phyloP scores from a whole-genome alignment of 768 basidiomycete genomes.

The Serendipita vermifera region DNA sequence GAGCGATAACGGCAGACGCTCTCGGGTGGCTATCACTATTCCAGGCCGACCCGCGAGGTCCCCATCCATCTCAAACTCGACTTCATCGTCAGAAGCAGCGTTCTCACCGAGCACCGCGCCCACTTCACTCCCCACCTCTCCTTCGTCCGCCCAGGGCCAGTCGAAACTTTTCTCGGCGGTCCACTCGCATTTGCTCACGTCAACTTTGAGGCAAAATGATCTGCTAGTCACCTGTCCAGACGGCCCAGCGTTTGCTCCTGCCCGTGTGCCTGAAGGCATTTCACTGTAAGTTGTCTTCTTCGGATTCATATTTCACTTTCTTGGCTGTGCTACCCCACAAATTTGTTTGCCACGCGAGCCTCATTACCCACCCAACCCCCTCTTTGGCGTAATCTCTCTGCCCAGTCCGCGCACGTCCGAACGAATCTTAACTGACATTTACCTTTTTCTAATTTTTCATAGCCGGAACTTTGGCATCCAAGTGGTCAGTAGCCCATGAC shows the following conservation, averaged over 20 bases:
- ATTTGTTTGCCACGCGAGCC: conserved; percentile 1
- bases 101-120: conserved; percentile 4
- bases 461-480: conserved; percentile 84
- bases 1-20: conserved; percentile 17
- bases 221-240: conserved; percentile 22
- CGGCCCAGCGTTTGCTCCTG: conserved; percentile 54
- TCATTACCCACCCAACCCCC: not conserved
- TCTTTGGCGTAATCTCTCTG: too few species aligned
- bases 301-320: not conserved
- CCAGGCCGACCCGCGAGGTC: conserved; percentile 14
- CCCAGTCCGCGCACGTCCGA: too few species aligned
- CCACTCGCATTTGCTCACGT: conserved; percentile 19
- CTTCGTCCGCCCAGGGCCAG: conserved; percentile 11
- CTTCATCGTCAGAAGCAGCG: conserved; percentile 13
- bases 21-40: conserved; percentile 21
- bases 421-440: conserved; percentile 3
- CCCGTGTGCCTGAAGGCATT: conserved; percentile 56
- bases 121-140: conserved; percentile 6
- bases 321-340: conserved; percentile 2
- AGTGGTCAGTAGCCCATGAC: conserved; percentile 42
- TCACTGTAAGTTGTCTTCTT: conserved; percentile 15
- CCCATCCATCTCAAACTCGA: conserved; percentile 14
- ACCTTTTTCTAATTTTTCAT: conserved; percentile 24
- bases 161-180: conserved; percentile 7
- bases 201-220: conserved; percentile 26